These are phyloP conservation scores for Coemansia sp. DNA, from an alignment of 192 early-diverging fungal genomes.

Conservation along the genomic window DNA sequence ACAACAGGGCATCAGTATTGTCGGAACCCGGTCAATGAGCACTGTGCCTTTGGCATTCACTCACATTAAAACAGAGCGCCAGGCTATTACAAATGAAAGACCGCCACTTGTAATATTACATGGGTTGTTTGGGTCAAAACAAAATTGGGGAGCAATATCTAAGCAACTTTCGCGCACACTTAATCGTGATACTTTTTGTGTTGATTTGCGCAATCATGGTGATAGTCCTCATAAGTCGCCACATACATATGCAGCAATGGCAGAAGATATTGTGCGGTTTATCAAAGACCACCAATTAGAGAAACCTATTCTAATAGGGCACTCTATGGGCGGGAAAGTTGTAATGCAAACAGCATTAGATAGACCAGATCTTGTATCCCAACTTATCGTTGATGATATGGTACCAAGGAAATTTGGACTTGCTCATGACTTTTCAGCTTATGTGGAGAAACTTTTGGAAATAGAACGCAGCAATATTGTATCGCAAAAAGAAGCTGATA, in stretches of 20 bases:
- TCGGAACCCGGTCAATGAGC: slow-evolving; percentile 1
- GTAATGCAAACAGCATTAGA: slow-evolving; percentile 69
- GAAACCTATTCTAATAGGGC: slow-evolving; percentile 70
- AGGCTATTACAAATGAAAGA: not conserved
- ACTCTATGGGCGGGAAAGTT: slow-evolving; percentile 88
- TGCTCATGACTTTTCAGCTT: slow-evolving; percentile 58
- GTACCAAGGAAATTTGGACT: slow-evolving; percentile 58
- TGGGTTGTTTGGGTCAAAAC: slow-evolving; percentile 91
- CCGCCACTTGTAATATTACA: slow-evolving; percentile 76
- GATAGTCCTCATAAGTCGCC: slow-evolving; percentile 69
- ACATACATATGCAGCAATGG: slow-evolving; percentile 78
- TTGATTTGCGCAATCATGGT: slow-evolving; percentile 95
- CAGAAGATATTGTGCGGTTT: slow-evolving; percentile 72
- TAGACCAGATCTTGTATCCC: slow-evolving; percentile 52
- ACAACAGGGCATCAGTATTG: not conserved
- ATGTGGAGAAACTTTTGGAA: slow-evolving; percentile 59
- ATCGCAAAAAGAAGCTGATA: slow-evolving; percentile 63
- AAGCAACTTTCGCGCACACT: slow-evolving; percentile 68
- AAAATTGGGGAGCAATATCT: slow-evolving; percentile 87
- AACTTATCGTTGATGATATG: slow-evolving; percentile 71
- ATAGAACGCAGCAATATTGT: slow-evolving; percentile 54
- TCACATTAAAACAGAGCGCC: slow-evolving; percentile 5
- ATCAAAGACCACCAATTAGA: slow-evolving; percentile 59
- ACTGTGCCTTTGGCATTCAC: slow-evolving; percentile 36
- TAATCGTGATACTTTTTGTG: slow-evolving; percentile 62